These are phyloP conservation scores for Hirschfeldia incana DNA, from an alignment of 345 rosid genomes.

Conservation along the genomic window DNA sequence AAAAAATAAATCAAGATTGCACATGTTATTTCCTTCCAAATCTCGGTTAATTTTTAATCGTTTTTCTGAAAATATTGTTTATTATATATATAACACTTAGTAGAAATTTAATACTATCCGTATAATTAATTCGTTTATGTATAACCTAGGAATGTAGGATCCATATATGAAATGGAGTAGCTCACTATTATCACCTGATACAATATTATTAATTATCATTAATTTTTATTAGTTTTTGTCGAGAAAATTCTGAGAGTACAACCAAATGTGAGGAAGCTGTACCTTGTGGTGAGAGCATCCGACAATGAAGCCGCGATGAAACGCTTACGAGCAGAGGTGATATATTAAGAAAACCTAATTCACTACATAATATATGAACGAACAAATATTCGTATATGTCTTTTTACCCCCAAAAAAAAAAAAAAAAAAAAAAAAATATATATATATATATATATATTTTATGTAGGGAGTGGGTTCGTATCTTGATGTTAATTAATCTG, in stretches of 20 bases:
- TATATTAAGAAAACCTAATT: constrained; percentile 4
- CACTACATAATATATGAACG: not conserved
- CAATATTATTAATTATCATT: not conserved
- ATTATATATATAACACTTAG: not conserved
- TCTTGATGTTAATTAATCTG: not conserved
- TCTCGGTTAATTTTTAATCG: not conserved
- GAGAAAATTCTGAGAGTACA: constrained; percentile 87
- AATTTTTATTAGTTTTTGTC: constrained; percentile 55
- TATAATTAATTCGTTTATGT: not conserved
- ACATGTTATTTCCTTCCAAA: not conserved
- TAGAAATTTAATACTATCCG: not conserved
- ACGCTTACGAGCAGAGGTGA: constrained; percentile 70
- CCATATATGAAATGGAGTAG: not conserved
- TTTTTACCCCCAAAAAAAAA: no score
- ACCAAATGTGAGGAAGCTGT: constrained; percentile 80
- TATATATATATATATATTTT: no score
- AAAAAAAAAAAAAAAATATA: no score
- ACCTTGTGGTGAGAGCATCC: constrained; percentile 75
- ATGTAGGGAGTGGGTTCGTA: not conserved
- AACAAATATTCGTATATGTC: not conserved
- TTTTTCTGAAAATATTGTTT: not conserved
- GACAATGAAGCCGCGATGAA: constrained; percentile 61
- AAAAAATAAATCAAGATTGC: not conserved
- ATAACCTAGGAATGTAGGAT: not conserved
- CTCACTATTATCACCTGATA: not conserved